These are phyloP conservation scores for Phytophthora pinifolia DNA, from an alignment of 352 stramenopile genomes.

Conservation along the genomic window DNA sequence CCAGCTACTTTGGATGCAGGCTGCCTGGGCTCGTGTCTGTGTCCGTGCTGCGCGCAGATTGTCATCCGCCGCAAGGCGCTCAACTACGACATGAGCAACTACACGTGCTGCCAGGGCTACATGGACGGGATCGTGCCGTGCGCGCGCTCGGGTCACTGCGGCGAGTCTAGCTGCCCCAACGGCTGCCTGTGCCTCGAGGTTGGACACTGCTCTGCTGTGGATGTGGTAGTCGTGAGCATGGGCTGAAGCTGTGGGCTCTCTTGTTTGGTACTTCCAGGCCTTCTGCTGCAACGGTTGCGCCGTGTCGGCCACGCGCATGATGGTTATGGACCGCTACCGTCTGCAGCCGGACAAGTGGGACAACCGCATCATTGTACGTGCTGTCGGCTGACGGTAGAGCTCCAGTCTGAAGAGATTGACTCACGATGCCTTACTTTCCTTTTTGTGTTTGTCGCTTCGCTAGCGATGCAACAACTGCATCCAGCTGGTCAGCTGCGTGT, in stretches of 20 bases:
- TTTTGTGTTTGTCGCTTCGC: neutral
- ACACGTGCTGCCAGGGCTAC: conserved; percentile 93
- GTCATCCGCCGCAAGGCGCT: conserved; percentile 91
- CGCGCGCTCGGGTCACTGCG: conserved; percentile 77
- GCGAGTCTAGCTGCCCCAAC: conserved; percentile 87
- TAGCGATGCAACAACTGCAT: conserved; percentile 94
- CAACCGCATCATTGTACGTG: conserved; percentile 90
- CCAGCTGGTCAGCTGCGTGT: conserved; percentile 73
- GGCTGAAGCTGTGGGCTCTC: neutral
- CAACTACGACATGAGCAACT: conserved; percentile 92
- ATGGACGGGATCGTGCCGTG: conserved; percentile 91
- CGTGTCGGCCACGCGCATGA: conserved; percentile 86
- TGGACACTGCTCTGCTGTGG: neutral
- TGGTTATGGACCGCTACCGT: conserved; percentile 91
- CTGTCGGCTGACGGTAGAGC: neutral
- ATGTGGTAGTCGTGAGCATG: neutral
- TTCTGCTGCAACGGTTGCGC: conserved; percentile 89
- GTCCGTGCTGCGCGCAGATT: conserved; percentile 89
- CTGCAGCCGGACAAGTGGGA: conserved; percentile 93
- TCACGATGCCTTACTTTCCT: conserved; percentile 8
- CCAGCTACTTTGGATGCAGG: conserved; percentile 23
- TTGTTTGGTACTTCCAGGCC: conserved; percentile 29
- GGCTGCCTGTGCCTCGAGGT: conserved; percentile 92
- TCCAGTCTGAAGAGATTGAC: neutral
- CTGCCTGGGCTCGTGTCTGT: conserved; percentile 75